Evolutionary conservation across 2,329 filamentous ascomycete species (phyloP), one percentile per base, ranked within the genome.

Genomic region (Alternaria ethzedia): DNA sequence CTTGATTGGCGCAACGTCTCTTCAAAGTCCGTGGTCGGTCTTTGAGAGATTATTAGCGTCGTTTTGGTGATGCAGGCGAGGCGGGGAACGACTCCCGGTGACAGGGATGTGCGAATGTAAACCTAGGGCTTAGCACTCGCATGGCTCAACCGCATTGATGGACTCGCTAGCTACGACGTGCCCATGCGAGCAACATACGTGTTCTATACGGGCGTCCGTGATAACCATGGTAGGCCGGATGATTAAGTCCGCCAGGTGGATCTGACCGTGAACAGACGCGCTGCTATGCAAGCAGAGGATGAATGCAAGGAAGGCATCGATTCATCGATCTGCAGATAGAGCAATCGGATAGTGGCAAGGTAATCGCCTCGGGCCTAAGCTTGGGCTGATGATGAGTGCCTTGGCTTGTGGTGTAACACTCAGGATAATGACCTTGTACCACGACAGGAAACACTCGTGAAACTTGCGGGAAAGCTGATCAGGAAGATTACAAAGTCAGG

Each of bases 41-140:
- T 63, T 57, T 55, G 30, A 25, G 60, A 63, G 36, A 12, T 32
- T 30, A 46, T 63, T 70, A 69, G 59, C 58, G 52, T 55, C 23
- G 54, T 58, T 59, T 52, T 63, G 51, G 57, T 51, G 51, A 49
- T 65, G 64, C 66, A 65, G 28, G 41, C 45, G 41, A 52, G 52
- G 43, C 68, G 66, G 68, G 68, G 67, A 66, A 68, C 45, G 41
- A 46, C 54, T 67, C 59, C 68, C 68, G 67, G 50, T 36, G 32
- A 56, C 52, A 64, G 60, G 63, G 60, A 57, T 47, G 21, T 43
- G 54, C 46, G 45, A 59, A 41, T 52, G 45, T 46, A n/a, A 59
- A 57, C 45, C 63, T 43, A 54, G 28, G 56, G 56, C 54, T 56
- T 63, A 59, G 63, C 56, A 45, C 61, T 63, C 60, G 57, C 52